Base-by-base conservation (phyloP, 2,329 filamentous ascomycete genomes). In the Neobulgaria alba region DNA sequence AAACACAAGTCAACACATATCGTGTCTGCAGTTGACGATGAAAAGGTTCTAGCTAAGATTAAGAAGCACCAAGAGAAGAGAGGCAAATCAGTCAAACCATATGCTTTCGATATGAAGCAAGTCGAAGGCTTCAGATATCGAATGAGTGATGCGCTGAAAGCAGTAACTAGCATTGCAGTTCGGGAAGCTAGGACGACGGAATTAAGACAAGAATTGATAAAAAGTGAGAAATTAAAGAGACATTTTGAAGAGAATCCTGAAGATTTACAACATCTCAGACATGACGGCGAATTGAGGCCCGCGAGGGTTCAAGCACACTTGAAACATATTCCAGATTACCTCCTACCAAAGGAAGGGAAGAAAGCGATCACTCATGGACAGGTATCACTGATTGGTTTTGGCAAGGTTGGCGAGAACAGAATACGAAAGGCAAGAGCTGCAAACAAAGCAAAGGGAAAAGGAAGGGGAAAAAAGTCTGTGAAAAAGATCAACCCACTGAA, bases 221-320 rank as follows among this genome's bases (percentile, higher is more conserved):
- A 94, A 67, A 90, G 83, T 50, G 90, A 96, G 58, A 95, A 95
- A 64, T 68, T 98, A 40, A 89, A 92, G 64, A 75, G 88, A 38
- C 87, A 96, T 68, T 98, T 96, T 57, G 92, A 96, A 60, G 92
- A 98, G 63, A 95, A 98, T 61, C 92, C 92, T 0, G 79, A 82
- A 21, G 90, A 96, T 59, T 67, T 96, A 49, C 77, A 79, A 29
- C 87, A 95, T 59, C 69, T 96, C 51, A 77, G 90, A 18, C 92
- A 98, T 59, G 92, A 98, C 59, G 82, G 81, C 29, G 90, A 95
- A 61, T 70, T 94, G 42, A 76, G 88, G 45, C 80, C 88, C 17
- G 86, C 89, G 10, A 72, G 85, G 44, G 79, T 88, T 33, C 89
- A 96, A 63, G 75, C 84, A 5, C 92, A 98, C 67, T 68, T 98